phyloP scores from a whole-genome alignment of 495 filamentous ascomycete species.

The Aspergillus sclerotiicarbonarius region DNA sequence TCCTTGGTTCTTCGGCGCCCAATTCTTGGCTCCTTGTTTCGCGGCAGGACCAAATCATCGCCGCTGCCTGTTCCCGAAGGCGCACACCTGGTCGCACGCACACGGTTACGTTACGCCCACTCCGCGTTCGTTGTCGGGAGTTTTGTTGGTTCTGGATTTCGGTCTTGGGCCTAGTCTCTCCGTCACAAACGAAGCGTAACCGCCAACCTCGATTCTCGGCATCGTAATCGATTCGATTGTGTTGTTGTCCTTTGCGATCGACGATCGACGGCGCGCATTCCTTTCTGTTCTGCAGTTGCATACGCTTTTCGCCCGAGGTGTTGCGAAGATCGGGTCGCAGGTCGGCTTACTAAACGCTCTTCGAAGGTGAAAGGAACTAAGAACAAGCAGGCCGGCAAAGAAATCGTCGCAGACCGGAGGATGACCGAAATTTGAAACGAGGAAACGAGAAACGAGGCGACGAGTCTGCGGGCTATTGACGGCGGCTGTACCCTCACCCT shows the following conservation, averaged over 20 bases:
- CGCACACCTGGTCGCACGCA: constrained; percentile 20
- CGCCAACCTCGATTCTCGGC: neutral
- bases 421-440: constrained; percentile 36
- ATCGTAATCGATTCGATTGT: constrained; percentile 2
- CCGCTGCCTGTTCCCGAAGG: constrained; percentile 12
- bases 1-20: neutral
- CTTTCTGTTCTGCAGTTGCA: constrained; percentile 1
- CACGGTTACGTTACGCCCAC: constrained; percentile 18
- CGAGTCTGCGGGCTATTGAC: constrained; percentile 29
- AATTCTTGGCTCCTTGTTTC: constrained; percentile 10
- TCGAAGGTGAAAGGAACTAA: constrained; percentile 2
- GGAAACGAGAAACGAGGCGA: constrained; percentile 18
- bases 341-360: constrained; percentile 29
- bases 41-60: constrained; percentile 10
- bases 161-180: neutral
- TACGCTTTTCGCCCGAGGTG: constrained; percentile 14
- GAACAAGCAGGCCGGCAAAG: neutral
- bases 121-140: constrained; percentile 25
- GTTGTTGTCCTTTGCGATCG: constrained; percentile 5
- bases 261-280: constrained; percentile 14
- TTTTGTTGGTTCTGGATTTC: constrained; percentile 11
- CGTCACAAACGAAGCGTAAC: neutral
- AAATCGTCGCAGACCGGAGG: constrained; percentile 22
- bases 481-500: constrained; percentile 25
- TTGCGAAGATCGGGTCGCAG: constrained; percentile 31